Base-by-base conservation (phyloP, 495 filamentous ascomycete species). In the Xylaria longipes region DNA sequence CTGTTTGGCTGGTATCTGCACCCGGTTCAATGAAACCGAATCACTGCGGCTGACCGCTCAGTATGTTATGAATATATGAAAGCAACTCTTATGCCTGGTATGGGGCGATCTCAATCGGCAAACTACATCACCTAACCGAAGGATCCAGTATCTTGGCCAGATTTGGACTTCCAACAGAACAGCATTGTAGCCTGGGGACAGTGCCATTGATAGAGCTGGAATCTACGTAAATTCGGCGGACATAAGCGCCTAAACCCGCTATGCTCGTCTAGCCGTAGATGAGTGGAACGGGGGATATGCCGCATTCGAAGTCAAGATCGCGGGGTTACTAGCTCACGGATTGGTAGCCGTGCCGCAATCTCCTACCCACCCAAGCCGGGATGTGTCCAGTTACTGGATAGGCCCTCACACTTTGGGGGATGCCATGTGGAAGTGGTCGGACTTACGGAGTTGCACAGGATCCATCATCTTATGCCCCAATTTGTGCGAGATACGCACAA, bases 201-300 rank as follows among this genome's bases (percentile, higher is more conserved):
- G 6, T 46, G 2, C 4, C 3, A 46, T 46, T 46, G 1, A 46
- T 46, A 20, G 17, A 22, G 46, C n/a, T 25, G 12, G 3, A 37
- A 37, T 11, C n/a, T 46, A 15, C 27, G 11, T 46, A 27, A n/a
- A 64, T 25, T 62, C 27, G 61, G 6, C 61, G 61, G 61, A 64
- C 7, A 64, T 64, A 64, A 64, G 61, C 22, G 9, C 33, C 22
- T 64, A 48, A 64, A 64, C n/a, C 61, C 61, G 61, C 4, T 4
- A 35, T 6, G 8, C 37, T 60, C 14, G 12, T 29, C 50, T 56
- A 20, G 48, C 8, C 7, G 8, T 25, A 8, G 48, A 52, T 17
- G 27, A 56, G 27, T 7, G 5, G 14, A 17, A 56, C 52, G 9
- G 52, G 25, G 25, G 46, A 25, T 4, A 14, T 50, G 22, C 27